Conservation (phyloP, 164 flowering plant species). For the Tinospora cordifolia region DNA sequence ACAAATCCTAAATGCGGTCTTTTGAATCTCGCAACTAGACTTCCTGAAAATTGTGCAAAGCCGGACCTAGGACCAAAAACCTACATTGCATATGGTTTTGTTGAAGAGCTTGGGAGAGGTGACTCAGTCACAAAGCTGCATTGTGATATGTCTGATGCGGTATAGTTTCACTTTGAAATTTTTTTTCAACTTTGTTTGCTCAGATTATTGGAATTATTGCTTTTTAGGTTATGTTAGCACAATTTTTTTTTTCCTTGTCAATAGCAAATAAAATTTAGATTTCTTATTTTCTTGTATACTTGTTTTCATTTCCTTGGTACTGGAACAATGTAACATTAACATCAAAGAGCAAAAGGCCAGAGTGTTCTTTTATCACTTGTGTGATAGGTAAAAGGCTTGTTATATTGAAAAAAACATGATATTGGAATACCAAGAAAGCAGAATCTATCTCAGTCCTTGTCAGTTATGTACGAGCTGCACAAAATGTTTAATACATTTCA, state of each 20-base stretch:
- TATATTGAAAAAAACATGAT: no score
- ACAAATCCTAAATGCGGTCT: constrained; percentile 60
- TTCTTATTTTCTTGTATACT: no score
- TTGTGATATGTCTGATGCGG: constrained; percentile 79
- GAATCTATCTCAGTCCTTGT: no score
- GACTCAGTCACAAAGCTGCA: constrained; percentile 81
- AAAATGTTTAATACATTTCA: no score
- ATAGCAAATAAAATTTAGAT: no score
- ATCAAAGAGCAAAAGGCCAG: background rate
- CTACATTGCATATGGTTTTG: constrained; percentile 65
- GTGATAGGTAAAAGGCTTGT: no score
- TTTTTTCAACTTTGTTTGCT: background rate
- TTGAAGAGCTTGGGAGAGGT: constrained; percentile 72
- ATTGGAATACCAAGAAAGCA: no score
- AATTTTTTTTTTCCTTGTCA: background rate
- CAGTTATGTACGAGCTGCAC: no score
- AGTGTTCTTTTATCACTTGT: no score
- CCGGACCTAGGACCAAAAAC: constrained; percentile 81
- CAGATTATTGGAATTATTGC: background rate
- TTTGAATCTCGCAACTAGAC: constrained; percentile 63
- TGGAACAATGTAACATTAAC: no score
- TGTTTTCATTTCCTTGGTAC: no score
- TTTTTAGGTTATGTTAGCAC: background rate
- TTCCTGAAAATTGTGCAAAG: constrained; percentile 48
- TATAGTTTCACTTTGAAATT: constrained; percentile 18